Evolutionary conservation across 1,284 basidiomycete species (phyloP).

Genomic region (Cystobasidium slooffiae): DNA sequence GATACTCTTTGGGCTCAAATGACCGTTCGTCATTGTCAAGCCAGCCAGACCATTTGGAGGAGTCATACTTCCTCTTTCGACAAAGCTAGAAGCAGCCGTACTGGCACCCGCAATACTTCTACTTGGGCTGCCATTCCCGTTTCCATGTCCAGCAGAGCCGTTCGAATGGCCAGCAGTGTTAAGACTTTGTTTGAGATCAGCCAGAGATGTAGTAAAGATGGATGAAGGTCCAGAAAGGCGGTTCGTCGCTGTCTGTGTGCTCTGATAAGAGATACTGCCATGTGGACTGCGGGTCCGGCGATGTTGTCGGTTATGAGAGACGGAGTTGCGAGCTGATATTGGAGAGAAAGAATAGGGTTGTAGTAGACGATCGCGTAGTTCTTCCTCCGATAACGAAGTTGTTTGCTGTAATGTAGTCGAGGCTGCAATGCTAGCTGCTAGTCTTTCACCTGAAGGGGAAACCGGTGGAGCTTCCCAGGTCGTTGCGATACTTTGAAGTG

Average conservation of each 20-base stretch:
- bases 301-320: slow-evolving; percentile 7
- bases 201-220: slow-evolving; percentile 10
- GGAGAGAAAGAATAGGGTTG: slow-evolving; percentile 23
- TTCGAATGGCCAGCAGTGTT: background rate
- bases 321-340: slow-evolving; percentile 3
- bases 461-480: slow-evolving; percentile 16
- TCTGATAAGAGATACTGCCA: slow-evolving; percentile 7
- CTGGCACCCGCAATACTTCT: slow-evolving; percentile 20
- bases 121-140: slow-evolving; percentile 4
- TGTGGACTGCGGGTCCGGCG: slow-evolving; percentile 15
- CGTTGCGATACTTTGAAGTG: slow-evolving; percentile 1
- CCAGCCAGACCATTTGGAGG: slow-evolving; percentile 21
- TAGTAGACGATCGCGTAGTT: slow-evolving; percentile 13
- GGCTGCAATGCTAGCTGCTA: slow-evolving; percentile 14
- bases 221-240: slow-evolving; percentile 14
- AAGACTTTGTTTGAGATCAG: slow-evolving; percentile 32
- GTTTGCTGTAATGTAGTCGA: slow-evolving; percentile 5
- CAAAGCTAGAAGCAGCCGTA: slow-evolving; percentile 23
- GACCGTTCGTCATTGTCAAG: slow-evolving; percentile 13
- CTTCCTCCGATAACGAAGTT: background rate
- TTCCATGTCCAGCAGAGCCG: background rate
- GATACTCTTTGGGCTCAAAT: slow-evolving; percentile 22
- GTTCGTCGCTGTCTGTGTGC: background rate
- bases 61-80: slow-evolving; percentile 12
- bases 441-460: background rate